phyloP scores from a whole-genome alignment of 352 stramenopile genomes.

The Globisporangium viniferum region DNA sequence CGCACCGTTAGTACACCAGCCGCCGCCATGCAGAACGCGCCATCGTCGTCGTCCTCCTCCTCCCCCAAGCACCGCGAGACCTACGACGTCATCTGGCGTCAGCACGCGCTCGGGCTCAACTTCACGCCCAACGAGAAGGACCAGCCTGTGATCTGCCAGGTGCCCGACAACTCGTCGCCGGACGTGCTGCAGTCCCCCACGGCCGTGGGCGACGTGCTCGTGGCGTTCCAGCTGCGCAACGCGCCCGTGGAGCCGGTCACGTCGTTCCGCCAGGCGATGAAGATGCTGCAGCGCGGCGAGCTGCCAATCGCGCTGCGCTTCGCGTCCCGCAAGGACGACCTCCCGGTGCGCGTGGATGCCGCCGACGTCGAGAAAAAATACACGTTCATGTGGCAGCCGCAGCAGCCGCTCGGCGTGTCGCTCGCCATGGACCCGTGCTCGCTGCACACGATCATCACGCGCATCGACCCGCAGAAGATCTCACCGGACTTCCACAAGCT shows the following conservation, averaged over 20 bases:
- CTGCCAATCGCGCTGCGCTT: slow-evolving; percentile 68
- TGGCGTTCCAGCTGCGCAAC: slow-evolving; percentile 47
- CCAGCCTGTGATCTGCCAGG: slow-evolving; percentile 67
- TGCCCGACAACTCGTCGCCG: slow-evolving; percentile 44
- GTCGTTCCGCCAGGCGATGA: slow-evolving; percentile 49
- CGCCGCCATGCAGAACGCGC: slow-evolving; percentile 3
- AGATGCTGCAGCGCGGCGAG: slow-evolving; percentile 45
- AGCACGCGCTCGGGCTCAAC: slow-evolving; percentile 51
- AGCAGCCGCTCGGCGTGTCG: slow-evolving; percentile 59
- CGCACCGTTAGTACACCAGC: not conserved
- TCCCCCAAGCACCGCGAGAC: slow-evolving; percentile 7
- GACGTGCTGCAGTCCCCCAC: slow-evolving; percentile 45
- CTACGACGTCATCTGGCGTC: slow-evolving; percentile 65
- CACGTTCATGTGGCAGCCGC: slow-evolving; percentile 50
- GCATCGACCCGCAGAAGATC: slow-evolving; percentile 58
- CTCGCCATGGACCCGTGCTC: slow-evolving; percentile 77
- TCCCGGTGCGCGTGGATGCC: slow-evolving; percentile 31
- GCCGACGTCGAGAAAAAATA: slow-evolving; percentile 43
- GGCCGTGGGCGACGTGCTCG: slow-evolving; percentile 61
- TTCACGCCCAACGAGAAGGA: slow-evolving; percentile 75
- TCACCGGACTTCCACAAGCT: slow-evolving; percentile 48
- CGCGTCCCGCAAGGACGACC: slow-evolving; percentile 46
- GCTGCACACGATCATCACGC: slow-evolving; percentile 66
- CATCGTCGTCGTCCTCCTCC: not conserved
- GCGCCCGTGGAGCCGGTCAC: slow-evolving; percentile 29